These are phyloP conservation scores for Pluteus cervinus DNA, from an alignment of 768 basidiomycete genomes.

Conservation along the genomic window DNA sequence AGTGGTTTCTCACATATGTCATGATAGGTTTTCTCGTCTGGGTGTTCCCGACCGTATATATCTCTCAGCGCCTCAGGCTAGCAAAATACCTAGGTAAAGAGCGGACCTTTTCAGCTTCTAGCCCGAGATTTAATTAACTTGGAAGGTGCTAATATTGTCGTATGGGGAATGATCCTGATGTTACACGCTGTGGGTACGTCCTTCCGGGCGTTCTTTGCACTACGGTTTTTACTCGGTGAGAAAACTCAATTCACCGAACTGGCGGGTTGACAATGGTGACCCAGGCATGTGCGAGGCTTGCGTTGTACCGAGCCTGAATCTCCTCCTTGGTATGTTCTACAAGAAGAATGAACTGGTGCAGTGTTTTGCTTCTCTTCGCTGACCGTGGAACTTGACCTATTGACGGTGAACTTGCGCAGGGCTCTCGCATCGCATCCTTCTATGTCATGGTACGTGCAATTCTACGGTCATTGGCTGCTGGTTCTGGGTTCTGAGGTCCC, in stretches of 20 bases:
- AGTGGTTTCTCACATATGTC: background rate
- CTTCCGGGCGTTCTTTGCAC: constrained; percentile 57
- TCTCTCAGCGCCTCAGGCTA: constrained; percentile 51
- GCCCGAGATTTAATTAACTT: background rate
- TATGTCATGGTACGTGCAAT: constrained; percentile 49
- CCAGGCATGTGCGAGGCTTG: constrained; percentile 64
- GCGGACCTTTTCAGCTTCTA: background rate
- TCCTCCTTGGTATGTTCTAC: constrained; percentile 64
- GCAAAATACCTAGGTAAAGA: constrained; percentile 56
- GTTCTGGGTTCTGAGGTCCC: background rate
- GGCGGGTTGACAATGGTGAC: too few species aligned
- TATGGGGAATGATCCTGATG: constrained; percentile 58
- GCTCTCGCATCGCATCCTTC: constrained; percentile 55
- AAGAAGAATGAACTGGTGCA: constrained; percentile 57
- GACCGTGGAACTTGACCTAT: too few species aligned
- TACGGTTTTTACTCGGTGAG: constrained; percentile 56
- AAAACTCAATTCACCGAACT: too few species aligned
- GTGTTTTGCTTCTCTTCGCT: too few species aligned
- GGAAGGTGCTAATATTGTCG: constrained; percentile 47
- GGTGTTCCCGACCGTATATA: constrained; percentile 63
- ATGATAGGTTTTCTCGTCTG: constrained; percentile 45
- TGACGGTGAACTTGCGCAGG: too few species aligned
- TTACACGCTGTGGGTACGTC: constrained; percentile 49
- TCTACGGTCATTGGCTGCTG: too few species aligned
- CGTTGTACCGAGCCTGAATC: constrained; percentile 55